Base-by-base conservation (phyloP, 169 alveolate species). In the Hammondia hammondi region DNA sequence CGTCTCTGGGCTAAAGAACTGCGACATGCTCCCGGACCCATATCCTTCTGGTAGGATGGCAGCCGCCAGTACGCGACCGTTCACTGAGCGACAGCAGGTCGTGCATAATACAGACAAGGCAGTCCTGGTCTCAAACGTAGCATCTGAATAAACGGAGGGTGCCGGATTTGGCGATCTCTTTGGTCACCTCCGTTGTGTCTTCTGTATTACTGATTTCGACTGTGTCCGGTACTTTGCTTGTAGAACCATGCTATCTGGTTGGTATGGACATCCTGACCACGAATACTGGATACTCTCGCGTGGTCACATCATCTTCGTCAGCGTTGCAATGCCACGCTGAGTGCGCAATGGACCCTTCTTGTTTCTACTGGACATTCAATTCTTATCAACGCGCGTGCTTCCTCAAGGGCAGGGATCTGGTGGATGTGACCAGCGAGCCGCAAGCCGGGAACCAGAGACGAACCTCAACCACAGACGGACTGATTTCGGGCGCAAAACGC, bases 401-500 rank as follows among this genome's bases (percentile, higher is more conserved):
- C 21, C 43, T 82, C n/a, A 82, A 82, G 90, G 90, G 90, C 72
- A 21, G 70, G 27, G 43, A 43, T 27, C 43, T 82, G 29, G 43
- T 43, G 32, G 56, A 17, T 17, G 84, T 72, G 84, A 35, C 84
- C 45, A 35, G 84, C 14, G 88, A 32, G 52, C 88, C 45, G 52
- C 61, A 52, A 52, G 61, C 61, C 61, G 48, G 48, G 19, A 17
- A 14, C 52, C 85, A 35, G 85, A 46, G 32, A 10, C 19, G 7
- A n/a, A 37, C 48, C 46, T 9, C 61, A 19, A 19, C 37, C 37
- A 82, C 71, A 6, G 35, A 21, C 10, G 90, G 71, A 6, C 90
- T 82, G 90, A 82, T 82, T 21, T 35, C 90, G 32, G 90, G 90
- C 70, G 90, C 90, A 19, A 82, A 82, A 82, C 32, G 90, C 37